A percentile compares a stretch with the other conserved stretches of the same genome.
These are phyloP conservation scores for Salix viminalis DNA, from an alignment of 345 rosid species.

Conservation along the genomic window DNA sequence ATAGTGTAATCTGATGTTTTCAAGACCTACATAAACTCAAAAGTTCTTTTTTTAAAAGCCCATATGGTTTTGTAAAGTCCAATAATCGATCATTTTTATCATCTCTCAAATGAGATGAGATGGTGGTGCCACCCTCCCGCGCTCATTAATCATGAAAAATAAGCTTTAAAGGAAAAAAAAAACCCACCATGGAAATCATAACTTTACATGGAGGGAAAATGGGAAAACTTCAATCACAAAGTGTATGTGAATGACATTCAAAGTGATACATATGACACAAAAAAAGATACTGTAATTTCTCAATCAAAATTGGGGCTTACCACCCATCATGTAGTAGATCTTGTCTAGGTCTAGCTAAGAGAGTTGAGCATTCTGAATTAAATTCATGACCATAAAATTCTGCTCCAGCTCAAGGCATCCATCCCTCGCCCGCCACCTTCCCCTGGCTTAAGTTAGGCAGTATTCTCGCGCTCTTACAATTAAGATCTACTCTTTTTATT, in stretches of 20 bases:
- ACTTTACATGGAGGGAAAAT: background rate
- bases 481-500: conserved; percentile 53
- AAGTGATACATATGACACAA: background rate
- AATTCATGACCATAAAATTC: background rate
- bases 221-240: background rate
- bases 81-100: background rate
- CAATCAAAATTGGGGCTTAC: background rate
- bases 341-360: background rate
- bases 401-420: background rate
- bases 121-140: background rate
- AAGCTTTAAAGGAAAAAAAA: too few species aligned
- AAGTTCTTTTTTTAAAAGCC: background rate
- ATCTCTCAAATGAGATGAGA: background rate
- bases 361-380: background rate
- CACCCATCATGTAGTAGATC: background rate
- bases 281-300: background rate
- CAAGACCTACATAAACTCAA: too few species aligned
- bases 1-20: too few species aligned
- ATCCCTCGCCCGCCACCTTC: background rate
- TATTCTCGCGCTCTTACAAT: background rate
- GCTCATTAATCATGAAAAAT: too few species aligned
- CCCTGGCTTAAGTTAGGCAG: background rate
- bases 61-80: background rate
- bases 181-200: background rate
- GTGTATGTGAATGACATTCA: background rate